phyloP scores from a whole-genome alignment of 2,329 filamentous ascomycete species.

The Fusarium buxicola region DNA sequence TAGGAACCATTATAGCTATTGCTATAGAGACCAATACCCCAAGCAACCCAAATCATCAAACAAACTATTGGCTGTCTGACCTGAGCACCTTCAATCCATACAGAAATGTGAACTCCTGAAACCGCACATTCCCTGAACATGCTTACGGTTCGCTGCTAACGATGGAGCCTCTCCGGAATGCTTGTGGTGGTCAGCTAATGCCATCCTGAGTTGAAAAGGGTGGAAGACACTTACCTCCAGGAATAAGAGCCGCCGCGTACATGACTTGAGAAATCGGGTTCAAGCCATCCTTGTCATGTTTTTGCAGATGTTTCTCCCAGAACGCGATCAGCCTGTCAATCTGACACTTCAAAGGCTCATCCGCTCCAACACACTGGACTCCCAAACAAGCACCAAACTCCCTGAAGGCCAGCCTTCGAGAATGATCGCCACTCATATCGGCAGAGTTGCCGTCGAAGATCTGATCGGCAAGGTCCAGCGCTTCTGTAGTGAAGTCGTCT shows the following conservation, averaged over 20 bases:
- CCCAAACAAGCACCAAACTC: conserved; percentile 67
- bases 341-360: conserved; percentile 47
- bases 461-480: conserved; percentile 43
- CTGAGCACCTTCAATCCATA: too few species aligned
- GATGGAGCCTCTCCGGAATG: conserved; percentile 21
- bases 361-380: conserved; percentile 53
- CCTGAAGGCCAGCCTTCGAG: conserved; percentile 60
- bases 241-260: conserved; percentile 66
- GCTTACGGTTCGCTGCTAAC: conserved; percentile 5
- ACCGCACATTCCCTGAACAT: too few species aligned
- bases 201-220: rapidly evolving
- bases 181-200: not conserved
- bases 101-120: too few species aligned
- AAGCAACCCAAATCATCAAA: too few species aligned
- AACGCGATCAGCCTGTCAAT: conserved; percentile 48
- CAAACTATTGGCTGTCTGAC: too few species aligned
- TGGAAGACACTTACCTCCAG: conserved; percentile 60
- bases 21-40: too few species aligned
- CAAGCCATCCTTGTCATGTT: conserved; percentile 54
- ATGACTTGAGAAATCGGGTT: conserved; percentile 67
- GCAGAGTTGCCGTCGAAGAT: conserved; percentile 37
- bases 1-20: too few species aligned
- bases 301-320: conserved; percentile 51
- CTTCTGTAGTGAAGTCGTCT: conserved; percentile 48
- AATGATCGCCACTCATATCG: conserved; percentile 39